Evolutionary conservation across 1,284 basidiomycete species (phyloP).

Genomic region (Ceratobasidium sp.): DNA sequence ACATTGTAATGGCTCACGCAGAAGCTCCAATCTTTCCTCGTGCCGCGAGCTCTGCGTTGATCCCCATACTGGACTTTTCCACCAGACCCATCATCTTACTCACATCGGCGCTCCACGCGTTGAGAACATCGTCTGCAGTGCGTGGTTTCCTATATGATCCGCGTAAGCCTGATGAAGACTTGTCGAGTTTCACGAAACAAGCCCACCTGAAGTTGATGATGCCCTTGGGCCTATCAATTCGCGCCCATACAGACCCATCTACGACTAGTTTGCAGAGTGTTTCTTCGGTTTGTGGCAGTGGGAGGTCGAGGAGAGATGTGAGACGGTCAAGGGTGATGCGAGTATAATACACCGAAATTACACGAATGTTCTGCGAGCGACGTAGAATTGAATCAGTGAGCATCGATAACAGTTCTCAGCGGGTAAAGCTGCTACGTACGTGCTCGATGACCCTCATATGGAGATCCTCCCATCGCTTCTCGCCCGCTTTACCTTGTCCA

Average conservation of each 20-base stretch:
- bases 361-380: constrained; percentile 86
- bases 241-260: constrained; percentile 90
- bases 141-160: constrained; percentile 59
- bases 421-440: constrained; percentile 62
- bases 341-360: constrained; percentile 94
- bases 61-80: constrained; percentile 90
- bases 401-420: neutral
- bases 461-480: constrained; percentile 93
- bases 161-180: neutral
- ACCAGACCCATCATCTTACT: constrained; percentile 83
- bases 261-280: constrained; percentile 90
- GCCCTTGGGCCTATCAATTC: constrained; percentile 91
- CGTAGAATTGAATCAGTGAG: constrained; percentile 37
- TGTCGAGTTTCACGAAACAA: neutral
- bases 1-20: too few relatives aligned
- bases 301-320: constrained; percentile 88
- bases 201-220: constrained; percentile 80
- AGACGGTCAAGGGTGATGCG: constrained; percentile 88
- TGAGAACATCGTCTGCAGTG: constrained; percentile 90
- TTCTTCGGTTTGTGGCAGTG: constrained; percentile 83
- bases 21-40: constrained; percentile 63
- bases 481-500: constrained; percentile 55
- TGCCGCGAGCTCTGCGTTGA: constrained; percentile 85
- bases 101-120: constrained; percentile 97
- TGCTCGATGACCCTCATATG: constrained; percentile 98